phyloP scores from a whole-genome alignment of 345 rosid genomes.

The Kandelia obovata region DNA sequence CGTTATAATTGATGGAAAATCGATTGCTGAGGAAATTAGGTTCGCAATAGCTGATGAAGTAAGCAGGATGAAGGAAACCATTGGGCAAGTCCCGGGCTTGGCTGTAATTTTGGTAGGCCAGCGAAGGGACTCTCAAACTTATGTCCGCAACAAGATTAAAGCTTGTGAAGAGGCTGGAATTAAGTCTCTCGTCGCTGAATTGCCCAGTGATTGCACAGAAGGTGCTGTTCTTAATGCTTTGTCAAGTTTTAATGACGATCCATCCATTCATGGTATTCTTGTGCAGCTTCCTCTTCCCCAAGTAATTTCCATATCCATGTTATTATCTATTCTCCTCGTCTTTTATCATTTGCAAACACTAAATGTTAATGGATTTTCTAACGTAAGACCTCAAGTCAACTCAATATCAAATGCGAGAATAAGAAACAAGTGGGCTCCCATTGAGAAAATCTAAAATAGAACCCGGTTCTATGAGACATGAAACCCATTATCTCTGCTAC shows the following conservation, averaged over 20 bases:
- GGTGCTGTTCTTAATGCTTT: slow-evolving; percentile 45
- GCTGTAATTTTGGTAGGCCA: slow-evolving; percentile 79
- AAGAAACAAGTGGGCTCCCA: too few species aligned
- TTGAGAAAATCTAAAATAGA: too few species aligned
- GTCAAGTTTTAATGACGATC: slow-evolving; percentile 50
- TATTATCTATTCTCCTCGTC: slow-evolving; percentile 3
- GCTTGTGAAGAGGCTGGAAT: slow-evolving; percentile 89
- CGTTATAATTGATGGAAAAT: slow-evolving; percentile 66
- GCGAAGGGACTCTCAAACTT: slow-evolving; percentile 73
- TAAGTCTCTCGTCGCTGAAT: slow-evolving; percentile 55
- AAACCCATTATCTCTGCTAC: too few species aligned
- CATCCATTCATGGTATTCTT: slow-evolving; percentile 79
- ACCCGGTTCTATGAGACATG: too few species aligned
- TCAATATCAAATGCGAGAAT: too few species aligned
- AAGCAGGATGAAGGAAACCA: slow-evolving; percentile 60
- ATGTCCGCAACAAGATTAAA: slow-evolving; percentile 74
- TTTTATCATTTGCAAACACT: slow-evolving; percentile 1
- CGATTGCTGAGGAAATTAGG: slow-evolving; percentile 70
- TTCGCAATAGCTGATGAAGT: slow-evolving; percentile 55
- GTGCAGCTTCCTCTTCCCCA: slow-evolving; percentile 93
- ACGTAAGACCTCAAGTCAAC: too few species aligned
- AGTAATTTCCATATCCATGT: slow-evolving; percentile 45
- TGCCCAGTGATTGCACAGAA: slow-evolving; percentile 60
- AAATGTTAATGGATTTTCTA: too few species aligned
- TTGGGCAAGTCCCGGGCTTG: slow-evolving; percentile 79